A percentile compares a stretch with the other conserved stretches of the same genome.
Evolutionary conservation across 2,329 filamentous ascomycete genomes (phyloP).

Genomic region (Exserohilum turcica): DNA sequence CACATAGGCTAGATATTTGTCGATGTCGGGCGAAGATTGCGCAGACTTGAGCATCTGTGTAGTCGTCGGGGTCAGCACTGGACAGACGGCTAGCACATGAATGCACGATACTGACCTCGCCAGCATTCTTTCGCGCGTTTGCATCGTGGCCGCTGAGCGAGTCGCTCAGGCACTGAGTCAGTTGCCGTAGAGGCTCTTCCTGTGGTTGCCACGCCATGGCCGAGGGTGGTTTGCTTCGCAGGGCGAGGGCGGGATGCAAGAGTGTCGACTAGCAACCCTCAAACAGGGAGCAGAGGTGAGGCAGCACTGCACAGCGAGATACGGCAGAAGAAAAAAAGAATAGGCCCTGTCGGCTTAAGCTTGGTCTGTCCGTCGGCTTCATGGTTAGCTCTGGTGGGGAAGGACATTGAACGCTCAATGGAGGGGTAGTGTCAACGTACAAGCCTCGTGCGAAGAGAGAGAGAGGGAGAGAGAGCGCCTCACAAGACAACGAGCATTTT

Average conservation of each 20-base stretch:
- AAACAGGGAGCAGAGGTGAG: conserved; percentile 6
- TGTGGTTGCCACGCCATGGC: conserved; percentile 91
- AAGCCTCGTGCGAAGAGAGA: conserved; percentile 32
- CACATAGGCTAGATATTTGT: conserved; percentile 94
- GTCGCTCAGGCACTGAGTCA: conserved; percentile 87
- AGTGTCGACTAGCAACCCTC: conserved; percentile 11
- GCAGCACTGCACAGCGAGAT: conserved; percentile 14
- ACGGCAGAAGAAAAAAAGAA: conserved; percentile 15
- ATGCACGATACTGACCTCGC: conserved; percentile 66
- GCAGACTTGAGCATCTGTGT: conserved; percentile 88
- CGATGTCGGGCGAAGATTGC: conserved; percentile 86
- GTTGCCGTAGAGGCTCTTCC: conserved; percentile 83
- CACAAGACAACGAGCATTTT: conserved; percentile 42
- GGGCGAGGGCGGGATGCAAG: conserved; percentile 18
- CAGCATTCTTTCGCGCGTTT: conserved; percentile 83
- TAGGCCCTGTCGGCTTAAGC: conserved; percentile 32
- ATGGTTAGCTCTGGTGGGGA: conserved; percentile 42
- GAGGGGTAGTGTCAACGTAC: conserved; percentile 35
- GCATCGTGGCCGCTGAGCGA: conserved; percentile 85
- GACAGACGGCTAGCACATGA: conserved; percentile 11
- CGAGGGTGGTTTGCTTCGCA: conserved; percentile 19
- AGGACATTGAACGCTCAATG: conserved; percentile 27
- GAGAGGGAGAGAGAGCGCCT: conserved; percentile 27
- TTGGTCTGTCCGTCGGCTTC: conserved; percentile 36
- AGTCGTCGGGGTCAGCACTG: conserved; percentile 32